Evolutionary conservation across 2,329 filamentous ascomycete genomes (phyloP).

Genomic region (Lojkania enalia): DNA sequence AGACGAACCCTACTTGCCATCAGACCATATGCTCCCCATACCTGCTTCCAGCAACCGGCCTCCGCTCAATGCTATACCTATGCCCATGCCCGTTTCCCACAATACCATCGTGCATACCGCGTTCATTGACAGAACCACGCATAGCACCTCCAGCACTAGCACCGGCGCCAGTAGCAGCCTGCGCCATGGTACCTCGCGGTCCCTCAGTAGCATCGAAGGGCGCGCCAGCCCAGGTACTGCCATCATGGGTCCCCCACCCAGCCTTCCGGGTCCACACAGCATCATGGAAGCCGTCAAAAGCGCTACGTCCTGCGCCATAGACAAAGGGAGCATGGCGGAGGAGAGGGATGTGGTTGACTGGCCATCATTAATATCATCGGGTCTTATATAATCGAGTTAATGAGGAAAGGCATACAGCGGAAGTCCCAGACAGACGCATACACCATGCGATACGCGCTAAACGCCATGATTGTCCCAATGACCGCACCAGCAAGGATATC

Average conservation of each 20-base stretch:
- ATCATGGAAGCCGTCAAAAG: slow-evolving; percentile 53
- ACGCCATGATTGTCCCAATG: slow-evolving; percentile 68
- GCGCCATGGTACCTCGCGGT: slow-evolving; percentile 38
- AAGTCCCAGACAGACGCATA: slow-evolving; percentile 72
- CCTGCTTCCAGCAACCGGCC: slow-evolving; percentile 31
- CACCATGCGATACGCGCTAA: slow-evolving; percentile 67
- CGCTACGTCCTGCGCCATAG: slow-evolving; percentile 49
- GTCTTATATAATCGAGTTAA: neutral
- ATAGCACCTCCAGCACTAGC: slow-evolving; percentile 14
- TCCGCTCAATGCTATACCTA: slow-evolving; percentile 32
- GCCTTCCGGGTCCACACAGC: slow-evolving; percentile 62
- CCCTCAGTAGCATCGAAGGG: slow-evolving; percentile 49
- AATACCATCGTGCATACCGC: slow-evolving; percentile 24
- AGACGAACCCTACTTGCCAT: too few relatives aligned
- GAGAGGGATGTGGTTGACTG: slow-evolving; percentile 65
- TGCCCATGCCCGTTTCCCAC: slow-evolving; percentile 16
- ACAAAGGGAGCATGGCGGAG: slow-evolving; percentile 60
- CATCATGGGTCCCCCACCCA: slow-evolving; percentile 59
- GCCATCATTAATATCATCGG: neutral
- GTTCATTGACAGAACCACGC: slow-evolving; percentile 32
- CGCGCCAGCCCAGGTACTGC: slow-evolving; percentile 46
- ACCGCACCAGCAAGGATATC: slow-evolving; percentile 68
- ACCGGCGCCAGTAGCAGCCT: slow-evolving; percentile 15
- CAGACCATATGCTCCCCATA: slow-evolving; percentile 36
- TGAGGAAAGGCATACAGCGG: slow-evolving; percentile 49